Base-by-base conservation (phyloP, 495 filamentous ascomycete genomes). In the Neurospora tetrasperma region DNA sequence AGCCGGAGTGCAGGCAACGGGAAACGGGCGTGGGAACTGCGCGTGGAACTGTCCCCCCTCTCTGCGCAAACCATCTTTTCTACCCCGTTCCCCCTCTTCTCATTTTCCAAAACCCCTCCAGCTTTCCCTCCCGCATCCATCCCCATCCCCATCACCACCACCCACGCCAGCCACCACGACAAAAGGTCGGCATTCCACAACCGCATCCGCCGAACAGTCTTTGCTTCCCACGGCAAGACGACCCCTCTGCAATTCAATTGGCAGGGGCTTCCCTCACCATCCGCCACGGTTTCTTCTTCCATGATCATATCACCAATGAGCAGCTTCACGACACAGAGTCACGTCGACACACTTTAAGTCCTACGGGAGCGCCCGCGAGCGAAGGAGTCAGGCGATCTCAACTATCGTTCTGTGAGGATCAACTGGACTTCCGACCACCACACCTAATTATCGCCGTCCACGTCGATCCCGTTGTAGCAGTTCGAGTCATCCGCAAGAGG, bases 251-350 rank as follows among this genome's bases (percentile, higher is more conserved):
- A 74, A 69, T 54, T 66, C 41, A 76, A 74, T 76, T 77, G 75
- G 76, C 77, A 66, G n/a, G 40, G 69, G 75, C 76, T 78, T 76
- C 76, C 48, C 72, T 72, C 73, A 72, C 72, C 73, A 74, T 71
- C 48, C 74, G 74, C 73, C 71, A 73, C 69, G 48, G 68, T 71
- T 66, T 70, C 71, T 43, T 31, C 73, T 83, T 85, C 85, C 82
- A 88, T 88, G 87, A 86, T 78, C 79, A 83, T 83, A 87, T 75
- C 82, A 86, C 85, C 83, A 88, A 88, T 88, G 87, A 86, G 83
- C 86, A 85, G 81, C 79, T 80, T 77, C 81, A 84, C 79, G 78
- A 79, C 79, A 40, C 76, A 80, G 68, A 81, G 84, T 83, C 85
- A 82, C 79, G 76, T 82, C 84, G 85, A 83, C 86, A 86, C 87